Percentiles rank a stretch among this genome's conserved stretches.
These are phyloP conservation scores for Cordyceps javanica DNA, from an alignment of 2,329 filamentous ascomycete species.

Conservation along the genomic window DNA sequence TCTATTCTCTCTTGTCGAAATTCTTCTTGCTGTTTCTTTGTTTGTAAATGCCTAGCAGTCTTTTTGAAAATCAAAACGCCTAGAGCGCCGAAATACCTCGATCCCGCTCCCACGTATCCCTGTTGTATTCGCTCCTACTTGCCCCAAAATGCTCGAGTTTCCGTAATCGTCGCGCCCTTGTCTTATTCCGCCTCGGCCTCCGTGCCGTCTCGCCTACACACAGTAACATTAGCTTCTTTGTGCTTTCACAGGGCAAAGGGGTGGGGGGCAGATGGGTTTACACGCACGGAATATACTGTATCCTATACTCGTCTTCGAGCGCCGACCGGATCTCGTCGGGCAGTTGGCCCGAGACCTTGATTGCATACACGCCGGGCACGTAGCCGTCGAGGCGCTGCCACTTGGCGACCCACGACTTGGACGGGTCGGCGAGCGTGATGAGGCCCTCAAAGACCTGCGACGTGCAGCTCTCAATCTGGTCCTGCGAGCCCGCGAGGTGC, in stretches of 20 bases:
- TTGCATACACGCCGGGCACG: constrained; percentile 83
- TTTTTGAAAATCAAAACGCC: constrained; percentile 4
- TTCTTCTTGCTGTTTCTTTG: neutral
- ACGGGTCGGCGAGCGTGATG: constrained; percentile 78
- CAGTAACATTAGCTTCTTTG: neutral
- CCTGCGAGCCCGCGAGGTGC: constrained; percentile 69
- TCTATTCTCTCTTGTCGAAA: constrained; percentile 1
- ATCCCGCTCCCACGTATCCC: neutral
- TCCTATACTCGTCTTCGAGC: constrained; percentile 57
- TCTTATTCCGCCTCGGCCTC: constrained; percentile 33
- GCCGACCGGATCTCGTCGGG: constrained; percentile 58
- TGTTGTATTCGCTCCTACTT: too few species aligned
- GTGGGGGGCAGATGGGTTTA: constrained; percentile 33
- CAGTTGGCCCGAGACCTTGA: constrained; percentile 82
- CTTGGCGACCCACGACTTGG: constrained; percentile 86
- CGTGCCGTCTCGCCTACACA: constrained; percentile 41
- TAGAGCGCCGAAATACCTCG: neutral
- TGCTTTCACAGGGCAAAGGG: constrained; percentile 13
- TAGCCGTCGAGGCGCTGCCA: constrained; percentile 91
- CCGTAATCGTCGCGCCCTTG: neutral
- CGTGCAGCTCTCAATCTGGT: constrained; percentile 86
- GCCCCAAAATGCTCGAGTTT: too few species aligned
- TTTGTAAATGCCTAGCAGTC: neutral
- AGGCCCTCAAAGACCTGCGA: constrained; percentile 94
- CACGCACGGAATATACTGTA: constrained; percentile 61